Base-by-base conservation (phyloP, 2,329 filamentous ascomycete species). In the Paraphoma sp. region DNA sequence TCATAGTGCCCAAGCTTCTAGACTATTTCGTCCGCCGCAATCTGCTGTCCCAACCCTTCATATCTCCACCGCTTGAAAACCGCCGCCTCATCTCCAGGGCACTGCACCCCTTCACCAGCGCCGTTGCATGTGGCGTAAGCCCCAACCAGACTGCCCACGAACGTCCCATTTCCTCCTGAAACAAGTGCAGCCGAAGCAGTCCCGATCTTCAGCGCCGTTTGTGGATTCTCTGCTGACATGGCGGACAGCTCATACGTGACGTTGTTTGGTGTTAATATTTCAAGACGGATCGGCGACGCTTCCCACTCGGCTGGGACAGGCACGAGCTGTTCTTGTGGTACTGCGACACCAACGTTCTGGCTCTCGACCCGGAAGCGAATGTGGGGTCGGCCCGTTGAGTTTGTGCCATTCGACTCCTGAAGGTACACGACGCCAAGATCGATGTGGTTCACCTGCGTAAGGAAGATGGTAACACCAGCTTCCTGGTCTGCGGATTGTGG, bases 71-170 rank as follows among this genome's bases (percentile, higher is more conserved):
- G 68, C 5, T 74, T 78, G 47, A 84, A 72, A 61, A 82, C 84
- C 1, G 80, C 81, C 3, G 79, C 79, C 1, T 63, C 75, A 2
- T 74, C 78, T 7, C 16, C 31, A 3, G 50, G 50, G 18, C 50
- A 53, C n/a, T 47, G 28, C 14, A 47, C 4, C n/a, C 28, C 50
- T 14, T 40, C 23, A 12, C 74, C 65, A 2, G 76, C 76, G 0
- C 82, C 82, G 59, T 86, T 85, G 41, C 74, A 83, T 1, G 83
- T 85, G 31, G 78, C 79, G 62, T 84, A 86, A 1, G 79, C 75
- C 0, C 83, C 83, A 0, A 86, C 59, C 12, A 86, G 71, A 1
- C 78, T 79, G 0, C 83, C 83, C 79, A 56, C 60, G 44, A 64
- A 65, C 4, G 46, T 54, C 6, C 53, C 53, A 1, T 51, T 50